Evolutionary conservation across 345 rosid genomes (phyloP), one percentile per base, ranked within the genome.

Genomic region (Linum lewisii): DNA sequence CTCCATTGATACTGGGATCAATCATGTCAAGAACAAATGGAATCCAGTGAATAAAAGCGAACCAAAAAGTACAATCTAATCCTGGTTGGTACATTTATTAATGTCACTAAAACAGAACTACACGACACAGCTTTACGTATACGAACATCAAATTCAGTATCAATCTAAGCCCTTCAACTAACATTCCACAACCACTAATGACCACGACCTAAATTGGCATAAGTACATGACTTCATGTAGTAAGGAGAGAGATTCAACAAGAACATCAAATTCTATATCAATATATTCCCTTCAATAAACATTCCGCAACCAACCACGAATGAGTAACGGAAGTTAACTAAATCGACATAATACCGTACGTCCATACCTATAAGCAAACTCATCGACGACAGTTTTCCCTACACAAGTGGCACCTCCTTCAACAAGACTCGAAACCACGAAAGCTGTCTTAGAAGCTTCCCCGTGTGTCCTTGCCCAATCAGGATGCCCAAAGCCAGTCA

Each of bases 361-460:
- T 6, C 54, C 70, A 62, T 55, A 85, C 99, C 99, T 73, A 68
- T 61, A 85, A 2, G 88, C 95, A 68, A 93, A 67, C 69, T 93
- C 99, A 68, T 87, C 97, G 61, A 93, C 83, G 2, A 87, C 79
- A 61, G 97, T 89, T 74, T 84, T 89, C 50, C 97, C 99, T 66
- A 85, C 73, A 72, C 97, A 89, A 61, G 99, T 84, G 55, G 97
- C 99, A 50, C 99, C 99, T 59, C 86, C 97, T 71, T 87, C 94
- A 61, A 85, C 88, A 2, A 93, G 97, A 61, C 78, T 32, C 24
- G 79, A 82, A 54, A 93, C 81, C 51, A 84, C 91, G 51, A 80
- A 52, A 56, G 84, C 69, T 0, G 97, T 93, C 36, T 66, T 73
- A 54, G 81, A 75, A 66, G 90, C 90, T 24, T 81, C 68, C 47